Percentiles rank a stretch among this genome's conserved stretches.
phyloP scores from a whole-genome alignment of 2,329 filamentous ascomycete genomes.

The Dactylellina parvicollis region DNA sequence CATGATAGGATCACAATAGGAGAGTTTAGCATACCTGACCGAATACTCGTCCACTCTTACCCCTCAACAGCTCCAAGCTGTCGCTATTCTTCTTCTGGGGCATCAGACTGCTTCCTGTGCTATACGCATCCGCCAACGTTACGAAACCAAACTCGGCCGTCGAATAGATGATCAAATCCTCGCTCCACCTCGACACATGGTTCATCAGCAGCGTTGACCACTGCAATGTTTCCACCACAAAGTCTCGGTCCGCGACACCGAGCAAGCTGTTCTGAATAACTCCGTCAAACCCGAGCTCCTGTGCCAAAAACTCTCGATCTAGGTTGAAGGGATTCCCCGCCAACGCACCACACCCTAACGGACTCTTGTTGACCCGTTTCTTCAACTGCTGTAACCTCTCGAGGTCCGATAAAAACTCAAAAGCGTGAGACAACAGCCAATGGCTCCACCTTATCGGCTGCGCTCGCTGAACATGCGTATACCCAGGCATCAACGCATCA shows the following conservation, averaged over 20 bases:
- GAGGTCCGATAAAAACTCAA: slow-evolving; percentile 77
- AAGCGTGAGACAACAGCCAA: slow-evolving; percentile 80
- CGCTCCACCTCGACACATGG: slow-evolving; percentile 81
- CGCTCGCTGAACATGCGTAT: slow-evolving; percentile 86
- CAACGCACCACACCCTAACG: slow-evolving; percentile 79
- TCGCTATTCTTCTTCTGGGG: slow-evolving; percentile 87
- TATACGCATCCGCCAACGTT: slow-evolving; percentile 79
- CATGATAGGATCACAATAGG: background rate
- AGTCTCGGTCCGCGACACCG: slow-evolving; percentile 80
- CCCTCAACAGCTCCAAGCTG: slow-evolving; percentile 75
- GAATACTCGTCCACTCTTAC: slow-evolving; percentile 79
- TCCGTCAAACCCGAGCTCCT: slow-evolving; percentile 81
- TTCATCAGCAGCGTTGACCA: slow-evolving; percentile 82
- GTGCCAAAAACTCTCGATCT: slow-evolving; percentile 79
- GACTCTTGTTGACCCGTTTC: slow-evolving; percentile 76
- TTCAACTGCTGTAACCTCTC: slow-evolving; percentile 79
- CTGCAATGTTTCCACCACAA: slow-evolving; percentile 81
- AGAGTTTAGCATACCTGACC: slow-evolving; percentile 70
- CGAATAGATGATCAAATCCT: slow-evolving; percentile 86
- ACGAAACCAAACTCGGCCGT: slow-evolving; percentile 80
- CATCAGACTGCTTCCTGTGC: slow-evolving; percentile 80
- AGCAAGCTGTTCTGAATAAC: slow-evolving; percentile 81
- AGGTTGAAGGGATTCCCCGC: slow-evolving; percentile 85
- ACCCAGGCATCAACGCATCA: slow-evolving; percentile 83
- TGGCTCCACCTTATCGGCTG: slow-evolving; percentile 83